These are phyloP conservation scores for Carex sylvatica DNA, from an alignment of 202 grass and related monocot genomes.

Conservation along the genomic window DNA sequence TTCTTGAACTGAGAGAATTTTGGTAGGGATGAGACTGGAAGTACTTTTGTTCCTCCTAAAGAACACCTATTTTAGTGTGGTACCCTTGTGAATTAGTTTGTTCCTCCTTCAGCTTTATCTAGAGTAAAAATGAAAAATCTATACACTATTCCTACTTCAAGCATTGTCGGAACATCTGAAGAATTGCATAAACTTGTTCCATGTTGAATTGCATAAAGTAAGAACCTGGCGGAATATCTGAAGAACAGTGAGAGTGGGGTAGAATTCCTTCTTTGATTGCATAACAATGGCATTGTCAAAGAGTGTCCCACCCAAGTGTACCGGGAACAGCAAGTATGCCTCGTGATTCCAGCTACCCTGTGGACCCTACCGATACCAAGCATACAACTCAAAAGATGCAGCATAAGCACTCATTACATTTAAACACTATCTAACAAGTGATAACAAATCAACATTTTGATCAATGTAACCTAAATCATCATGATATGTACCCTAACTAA, in stretches of 20 bases:
- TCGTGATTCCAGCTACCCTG: conserved; percentile 88
- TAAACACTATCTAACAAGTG: background rate
- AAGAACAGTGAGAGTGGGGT: conserved; percentile 55
- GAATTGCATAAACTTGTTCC: background rate
- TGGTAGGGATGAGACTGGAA: background rate
- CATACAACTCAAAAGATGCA: background rate
- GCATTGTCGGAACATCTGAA: background rate
- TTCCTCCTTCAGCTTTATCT: background rate
- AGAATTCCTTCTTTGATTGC: conserved; percentile 86
- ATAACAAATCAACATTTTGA: background rate
- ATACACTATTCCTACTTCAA: background rate
- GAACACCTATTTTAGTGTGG: background rate
- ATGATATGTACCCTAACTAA: background rate
- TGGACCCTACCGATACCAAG: conserved; percentile 52
- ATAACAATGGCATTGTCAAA: conserved; percentile 71
- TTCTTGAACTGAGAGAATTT: background rate
- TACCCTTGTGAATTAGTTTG: background rate
- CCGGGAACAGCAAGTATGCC: conserved; percentile 91
- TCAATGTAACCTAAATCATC: background rate
- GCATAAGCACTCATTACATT: background rate
- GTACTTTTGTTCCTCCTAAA: background rate
- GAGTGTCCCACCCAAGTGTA: conserved; percentile 89
- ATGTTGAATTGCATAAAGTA: conserved; percentile 13
- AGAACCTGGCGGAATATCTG: conserved; percentile 79
- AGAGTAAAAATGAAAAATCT: background rate